Evolutionary conservation across 2,329 filamentous ascomycete species (phyloP).

Genomic region (Ophiostoma triangulosporum): DNA sequence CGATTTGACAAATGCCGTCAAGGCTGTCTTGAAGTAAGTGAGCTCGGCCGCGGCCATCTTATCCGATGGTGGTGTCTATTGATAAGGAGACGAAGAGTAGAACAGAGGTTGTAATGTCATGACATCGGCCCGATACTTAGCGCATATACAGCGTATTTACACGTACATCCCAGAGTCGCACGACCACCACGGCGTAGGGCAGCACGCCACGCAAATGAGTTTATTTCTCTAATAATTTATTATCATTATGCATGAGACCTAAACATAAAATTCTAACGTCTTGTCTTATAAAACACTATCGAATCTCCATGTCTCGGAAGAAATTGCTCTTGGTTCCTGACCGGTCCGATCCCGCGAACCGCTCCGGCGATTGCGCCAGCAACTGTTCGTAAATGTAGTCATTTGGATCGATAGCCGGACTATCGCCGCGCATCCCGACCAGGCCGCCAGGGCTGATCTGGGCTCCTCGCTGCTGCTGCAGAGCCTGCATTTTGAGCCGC

Average conservation of each 20-base stretch:
- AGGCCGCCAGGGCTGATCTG: not conserved
- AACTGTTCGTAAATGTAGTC: slow-evolving; percentile 23
- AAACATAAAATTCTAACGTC: not conserved
- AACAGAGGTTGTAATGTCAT: too few species aligned
- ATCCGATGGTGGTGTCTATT: too few species aligned
- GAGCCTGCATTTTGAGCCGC: slow-evolving; percentile 19
- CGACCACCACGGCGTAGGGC: too few species aligned
- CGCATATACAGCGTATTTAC: too few species aligned
- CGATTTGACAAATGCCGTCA: slow-evolving; percentile 31
- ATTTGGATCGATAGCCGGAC: slow-evolving; percentile 17
- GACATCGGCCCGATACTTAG: too few species aligned
- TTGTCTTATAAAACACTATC: slow-evolving; percentile 15
- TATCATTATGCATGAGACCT: not conserved
- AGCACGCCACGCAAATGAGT: too few species aligned
- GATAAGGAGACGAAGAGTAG: too few species aligned
- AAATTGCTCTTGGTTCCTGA: slow-evolving; percentile 24
- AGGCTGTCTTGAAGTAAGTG: slow-evolving; percentile 30
- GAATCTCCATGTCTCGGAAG: slow-evolving; percentile 29
- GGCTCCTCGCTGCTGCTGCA: not conserved
- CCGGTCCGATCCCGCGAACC: slow-evolving; percentile 17
- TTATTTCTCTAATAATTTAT: not conserved
- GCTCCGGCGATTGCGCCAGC: slow-evolving; percentile 18
- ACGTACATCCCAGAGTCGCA: too few species aligned
- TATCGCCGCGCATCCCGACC: slow-evolving; percentile 11
- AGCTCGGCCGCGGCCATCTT: slow-evolving; percentile 12